Conservation (phyloP, 805 yeast genomes). For the Ogataea pignaliae region DNA sequence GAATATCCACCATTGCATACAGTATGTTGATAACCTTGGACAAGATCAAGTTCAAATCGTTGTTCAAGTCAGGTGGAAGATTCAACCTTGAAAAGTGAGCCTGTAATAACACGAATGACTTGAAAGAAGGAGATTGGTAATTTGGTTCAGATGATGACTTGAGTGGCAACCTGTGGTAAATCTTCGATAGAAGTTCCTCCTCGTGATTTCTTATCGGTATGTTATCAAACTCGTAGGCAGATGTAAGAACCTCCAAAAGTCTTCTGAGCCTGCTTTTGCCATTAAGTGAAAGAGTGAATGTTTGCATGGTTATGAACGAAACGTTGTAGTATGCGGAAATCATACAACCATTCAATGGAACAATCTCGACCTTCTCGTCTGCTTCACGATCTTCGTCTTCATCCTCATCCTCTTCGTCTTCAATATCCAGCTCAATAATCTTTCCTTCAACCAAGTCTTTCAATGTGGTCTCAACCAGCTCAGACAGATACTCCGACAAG, state of each 20-base stretch:
- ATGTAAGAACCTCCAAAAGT: slow-evolving; percentile 59
- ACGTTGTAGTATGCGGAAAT: slow-evolving; percentile 72
- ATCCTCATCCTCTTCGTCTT: slow-evolving; percentile 24
- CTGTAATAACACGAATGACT: slow-evolving; percentile 72
- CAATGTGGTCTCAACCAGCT: slow-evolving; percentile 67
- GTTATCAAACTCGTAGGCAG: slow-evolving; percentile 67
- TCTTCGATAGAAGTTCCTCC: slow-evolving; percentile 36
- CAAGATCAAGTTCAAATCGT: slow-evolving; percentile 54
- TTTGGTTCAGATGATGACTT: slow-evolving; percentile 35
- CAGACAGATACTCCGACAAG: slow-evolving; percentile 78
- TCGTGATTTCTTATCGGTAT: slow-evolving; percentile 65
- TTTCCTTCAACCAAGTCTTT: slow-evolving; percentile 57
- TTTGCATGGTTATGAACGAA: slow-evolving; percentile 62
- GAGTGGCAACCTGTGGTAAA: slow-evolving; percentile 62
- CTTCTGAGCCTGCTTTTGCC: slow-evolving; percentile 54
- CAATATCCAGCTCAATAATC: slow-evolving; percentile 54
- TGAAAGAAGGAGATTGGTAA: slow-evolving; percentile 53
- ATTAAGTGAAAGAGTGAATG: slow-evolving; percentile 46
- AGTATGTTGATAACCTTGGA: slow-evolving; percentile 46
- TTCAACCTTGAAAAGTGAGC: slow-evolving; percentile 69
- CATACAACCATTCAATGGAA: slow-evolving; percentile 65
- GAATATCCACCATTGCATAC: slow-evolving; percentile 66
- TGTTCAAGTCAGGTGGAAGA: slow-evolving; percentile 56
- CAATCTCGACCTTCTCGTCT: slow-evolving; percentile 39
- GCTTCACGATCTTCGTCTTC: slow-evolving; percentile 34